These are phyloP conservation scores for Mortierella sp. DNA, from an alignment of 371 early-diverging fungal species.

Conservation along the genomic window DNA sequence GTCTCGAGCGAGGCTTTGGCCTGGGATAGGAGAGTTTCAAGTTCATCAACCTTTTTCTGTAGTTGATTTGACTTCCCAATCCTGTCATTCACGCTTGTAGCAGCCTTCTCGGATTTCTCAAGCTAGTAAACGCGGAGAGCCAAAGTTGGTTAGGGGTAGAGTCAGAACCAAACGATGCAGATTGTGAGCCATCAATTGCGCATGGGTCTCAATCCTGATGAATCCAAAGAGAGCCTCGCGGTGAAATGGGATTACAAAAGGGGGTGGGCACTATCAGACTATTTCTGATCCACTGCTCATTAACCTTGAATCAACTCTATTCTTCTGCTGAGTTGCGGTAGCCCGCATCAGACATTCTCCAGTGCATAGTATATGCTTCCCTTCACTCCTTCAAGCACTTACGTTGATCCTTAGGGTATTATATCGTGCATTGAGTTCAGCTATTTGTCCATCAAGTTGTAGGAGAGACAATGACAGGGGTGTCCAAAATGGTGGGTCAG, in stretches of 20 bases:
- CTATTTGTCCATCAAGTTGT: conserved; percentile 5
- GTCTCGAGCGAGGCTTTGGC: conserved; percentile 23
- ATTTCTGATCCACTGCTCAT: conserved; percentile 9
- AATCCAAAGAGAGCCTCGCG: too few species aligned
- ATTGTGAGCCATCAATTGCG: too few species aligned
- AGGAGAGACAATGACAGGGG: neutral
- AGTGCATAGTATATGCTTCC: too few species aligned
- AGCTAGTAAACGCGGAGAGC: too few species aligned
- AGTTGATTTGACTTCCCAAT: conserved; percentile 22
- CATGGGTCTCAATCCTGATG: too few species aligned
- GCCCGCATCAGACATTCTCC: too few species aligned
- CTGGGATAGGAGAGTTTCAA: conserved; percentile 25
- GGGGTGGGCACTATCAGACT: neutral
- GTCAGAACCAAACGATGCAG: too few species aligned
- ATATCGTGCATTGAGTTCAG: conserved; percentile 37
- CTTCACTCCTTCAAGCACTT: conserved; percentile 10
- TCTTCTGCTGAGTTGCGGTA: too few species aligned
- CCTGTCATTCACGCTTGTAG: conserved; percentile 24
- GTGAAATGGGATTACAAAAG: too few species aligned
- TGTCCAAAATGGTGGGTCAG: neutral
- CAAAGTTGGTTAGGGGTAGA: too few species aligned
- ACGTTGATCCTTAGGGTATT: conserved; percentile 35
- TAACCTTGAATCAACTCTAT: conserved; percentile 52
- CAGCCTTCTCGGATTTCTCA: conserved; percentile 47
- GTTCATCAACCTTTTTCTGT: conserved; percentile 42